Percentiles rank a stretch among this genome's conserved stretches.
These are phyloP conservation scores for Ascosphaera acerosa DNA, from an alignment of 2,329 filamentous ascomycete genomes.

Conservation along the genomic window DNA sequence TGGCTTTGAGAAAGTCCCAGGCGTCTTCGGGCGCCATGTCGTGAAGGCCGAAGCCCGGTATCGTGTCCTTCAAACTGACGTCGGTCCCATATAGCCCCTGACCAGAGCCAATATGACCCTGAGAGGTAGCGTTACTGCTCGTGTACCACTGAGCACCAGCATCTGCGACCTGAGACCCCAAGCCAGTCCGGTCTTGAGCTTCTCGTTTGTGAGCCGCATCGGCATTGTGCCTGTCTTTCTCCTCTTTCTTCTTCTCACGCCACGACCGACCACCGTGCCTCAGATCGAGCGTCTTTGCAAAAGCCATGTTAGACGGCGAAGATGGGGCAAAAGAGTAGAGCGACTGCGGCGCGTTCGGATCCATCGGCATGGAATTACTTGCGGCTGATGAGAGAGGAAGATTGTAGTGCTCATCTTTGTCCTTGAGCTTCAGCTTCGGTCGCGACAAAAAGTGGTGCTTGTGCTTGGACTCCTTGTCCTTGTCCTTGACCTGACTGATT, in stretches of 20 bases:
- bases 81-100: conserved; percentile 8
- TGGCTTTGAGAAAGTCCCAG: conserved; percentile 39
- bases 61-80: conserved; percentile 16
- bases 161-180: conserved; percentile 8
- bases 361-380: conserved; percentile 37
- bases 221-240: conserved; percentile 22
- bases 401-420: conserved; percentile 31
- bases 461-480: conserved; percentile 17
- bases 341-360: conserved; percentile 35
- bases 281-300: conserved; percentile 57
- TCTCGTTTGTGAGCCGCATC: conserved; percentile 8
- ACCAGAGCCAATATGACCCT: neutral
- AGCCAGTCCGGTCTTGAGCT: conserved; percentile 14
- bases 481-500: conserved; percentile 12
- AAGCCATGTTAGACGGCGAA: conserved; percentile 34
- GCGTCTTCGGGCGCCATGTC: conserved; percentile 43
- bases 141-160: conserved; percentile 7
- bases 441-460: conserved; percentile 41
- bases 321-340: conserved; percentile 41
- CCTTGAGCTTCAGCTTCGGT: conserved; percentile 37
- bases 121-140: conserved; percentile 3
- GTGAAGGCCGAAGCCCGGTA: conserved; percentile 33
- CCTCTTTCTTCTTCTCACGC: conserved; percentile 58
- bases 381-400: conserved; percentile 37
- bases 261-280: conserved; percentile 51